Percentiles rank a stretch among this genome's conserved stretches.
Evolutionary conservation across 768 basidiomycete species (phyloP).

Genomic region (Xerocomus brunneocitrinus): DNA sequence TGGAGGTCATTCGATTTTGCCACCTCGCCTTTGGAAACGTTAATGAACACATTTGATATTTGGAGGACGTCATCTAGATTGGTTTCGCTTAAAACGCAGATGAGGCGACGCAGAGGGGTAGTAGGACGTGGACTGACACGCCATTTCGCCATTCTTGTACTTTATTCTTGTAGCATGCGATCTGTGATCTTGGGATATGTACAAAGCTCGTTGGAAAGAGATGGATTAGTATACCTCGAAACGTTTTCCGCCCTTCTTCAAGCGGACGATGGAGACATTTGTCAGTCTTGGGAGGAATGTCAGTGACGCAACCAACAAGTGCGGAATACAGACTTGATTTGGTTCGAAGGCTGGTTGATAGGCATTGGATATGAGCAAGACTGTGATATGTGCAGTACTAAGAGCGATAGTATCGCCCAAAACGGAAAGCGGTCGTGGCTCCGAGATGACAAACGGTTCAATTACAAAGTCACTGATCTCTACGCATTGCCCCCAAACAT

Average conservation of each 20-base stretch:
- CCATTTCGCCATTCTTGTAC: slow-evolving; percentile 95
- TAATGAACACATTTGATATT: slow-evolving; percentile 91
- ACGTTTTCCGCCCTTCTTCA: slow-evolving; percentile 96
- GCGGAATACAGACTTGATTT: slow-evolving; percentile 63
- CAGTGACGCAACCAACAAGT: not conserved
- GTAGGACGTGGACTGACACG: slow-evolving; percentile 50
- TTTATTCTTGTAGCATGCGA: slow-evolving; percentile 99
- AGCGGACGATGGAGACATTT: slow-evolving; percentile 92
- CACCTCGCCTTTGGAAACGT: slow-evolving; percentile 94
- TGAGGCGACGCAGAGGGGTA: not conserved
- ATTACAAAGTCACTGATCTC: not conserved
- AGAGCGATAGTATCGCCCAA: not conserved
- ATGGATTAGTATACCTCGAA: slow-evolving; percentile 64
- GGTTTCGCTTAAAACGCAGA: slow-evolving; percentile 59
- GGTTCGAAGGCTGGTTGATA: slow-evolving; percentile 86
- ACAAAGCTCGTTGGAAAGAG: not conserved
- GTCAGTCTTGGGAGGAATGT: slow-evolving; percentile 61
- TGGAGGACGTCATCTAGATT: slow-evolving; percentile 94
- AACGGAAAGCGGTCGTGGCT: not conserved
- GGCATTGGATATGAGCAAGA: slow-evolving; percentile 14
- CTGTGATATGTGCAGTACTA: too few species aligned
- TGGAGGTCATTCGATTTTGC: slow-evolving; percentile 86
- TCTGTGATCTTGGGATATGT: slow-evolving; percentile 39
- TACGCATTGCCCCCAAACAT: not conserved
- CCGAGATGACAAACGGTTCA: not conserved